Base-by-base conservation (phyloP, 768 basidiomycete species). In the Ramaria sp. region DNA sequence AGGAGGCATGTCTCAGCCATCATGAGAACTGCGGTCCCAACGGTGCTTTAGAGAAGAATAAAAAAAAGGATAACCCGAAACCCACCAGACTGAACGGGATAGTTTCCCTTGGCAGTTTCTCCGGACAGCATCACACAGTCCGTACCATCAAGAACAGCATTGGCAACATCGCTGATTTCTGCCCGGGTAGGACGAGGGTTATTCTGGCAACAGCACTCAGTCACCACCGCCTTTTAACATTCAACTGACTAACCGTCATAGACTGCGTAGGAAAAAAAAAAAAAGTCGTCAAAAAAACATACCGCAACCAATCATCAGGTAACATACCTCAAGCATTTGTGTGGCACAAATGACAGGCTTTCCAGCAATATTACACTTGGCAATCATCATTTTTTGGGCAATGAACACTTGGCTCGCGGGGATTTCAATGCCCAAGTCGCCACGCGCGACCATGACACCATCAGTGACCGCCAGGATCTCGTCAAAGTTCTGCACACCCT, bases 341-440 rank as follows among this genome's bases (percentile, higher is more conserved):
- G 96, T 99, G 9, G 96, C 96, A 58, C 96, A 94, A 66, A 99
- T 98, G 64, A 90, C 88, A 39, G 96, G 94, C 76, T 99, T 99
- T 62, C 96, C 96, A 52, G 80, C 84, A 64, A 95, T 88, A 76
- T 96, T 97, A 74, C 93, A 96, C 75, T 98, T 98, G 57, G 95
- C 82, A 63, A 98, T 99, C 94, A 99, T 99, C 95, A 98, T 98
- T 76, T 99, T 99, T 70, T 99, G 96, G 7, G 96, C 96, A 63
- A 98, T 76, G 79, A 99, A 99, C 43, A 99, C 96, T 66, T 98
- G 96, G 64, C 86, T 88, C 42, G 96, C 92, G n/a, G 96, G 96
- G 62, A 99, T 99, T 72, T 99, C 96, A 64, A 99, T 99, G 69
- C 96, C 96, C 49, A 99, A 78, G 68, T 99, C 96, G 69, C 96